Evolutionary conservation across 1,284 basidiomycete species (phyloP), one percentile per base, ranked within the genome.

Genomic region (Uromyces viciae-fabae): DNA sequence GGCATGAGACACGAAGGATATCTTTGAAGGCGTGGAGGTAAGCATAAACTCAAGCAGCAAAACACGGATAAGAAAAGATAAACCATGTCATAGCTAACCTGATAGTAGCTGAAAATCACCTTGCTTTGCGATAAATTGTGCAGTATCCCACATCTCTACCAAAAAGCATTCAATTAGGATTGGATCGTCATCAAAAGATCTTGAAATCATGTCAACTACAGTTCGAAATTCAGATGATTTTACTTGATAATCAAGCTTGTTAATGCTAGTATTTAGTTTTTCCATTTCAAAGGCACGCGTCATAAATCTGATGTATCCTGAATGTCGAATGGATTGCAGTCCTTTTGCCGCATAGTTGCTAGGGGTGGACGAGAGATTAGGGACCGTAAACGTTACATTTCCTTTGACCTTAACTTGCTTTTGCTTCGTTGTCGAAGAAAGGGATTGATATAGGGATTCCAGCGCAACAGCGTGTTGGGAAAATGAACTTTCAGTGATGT

Each of bases 241-340:
- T 33, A 19, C 33, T 7, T 58, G 22, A 52, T 62, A 71, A 40
- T 52, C 77, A 46, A 80, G 54, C 38, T 73, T 46, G 22, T 54
- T 38, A 38, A 36, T 17, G 31, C 58, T 38, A n/a, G 9, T n/a
- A 4, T 0, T 22, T 2, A 60, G 49, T 58, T 49, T 64, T 58
- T 60, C 77, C 25, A 49, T 33, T 58, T 80, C 77, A 42, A 80
- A 31, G 54, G 58, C 52, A 15, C 77, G 77, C 43, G 69, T 73
- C 52, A 80, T 72, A 36, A 80, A 71, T 36, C 69, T n/a, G 15
- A 75, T 49, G 5, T 7, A 31, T 43, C 25, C 38, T 28, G 64
- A 42, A 38, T 31, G 31, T 40, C 54, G 52, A 33, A 62, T 33
- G 1, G 56, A 49, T 43, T 46, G 42, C 9, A 56, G 4, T 36